A percentile compares a stretch with the other conserved stretches of the same genome.
Conservation (phyloP, 2,329 filamentous ascomycete species). For the Tolypocladium cylindrosporum region DNA sequence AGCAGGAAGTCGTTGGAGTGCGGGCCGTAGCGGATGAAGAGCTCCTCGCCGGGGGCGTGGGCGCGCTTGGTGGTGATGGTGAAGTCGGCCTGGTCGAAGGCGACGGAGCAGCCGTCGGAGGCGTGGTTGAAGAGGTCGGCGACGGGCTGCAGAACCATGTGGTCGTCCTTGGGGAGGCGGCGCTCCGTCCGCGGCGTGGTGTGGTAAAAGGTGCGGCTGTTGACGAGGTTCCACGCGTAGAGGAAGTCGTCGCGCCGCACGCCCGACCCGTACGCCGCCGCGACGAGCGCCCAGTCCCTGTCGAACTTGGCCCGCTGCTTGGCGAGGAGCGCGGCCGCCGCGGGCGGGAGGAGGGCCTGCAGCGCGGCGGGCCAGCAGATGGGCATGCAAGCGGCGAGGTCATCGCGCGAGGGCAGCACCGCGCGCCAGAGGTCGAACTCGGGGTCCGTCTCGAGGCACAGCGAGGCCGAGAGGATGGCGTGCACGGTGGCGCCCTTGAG, state of each 20-base stretch:
- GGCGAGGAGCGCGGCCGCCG: slow-evolving; percentile 32
- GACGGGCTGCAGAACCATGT: slow-evolving; percentile 61
- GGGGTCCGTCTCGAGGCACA: slow-evolving; percentile 42
- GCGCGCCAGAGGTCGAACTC: slow-evolving; percentile 50
- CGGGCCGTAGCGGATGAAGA: slow-evolving; percentile 58
- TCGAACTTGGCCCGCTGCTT: slow-evolving; percentile 40
- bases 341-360: slow-evolving; percentile 32
- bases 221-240: slow-evolving; percentile 50
- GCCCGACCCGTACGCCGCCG: slow-evolving; percentile 13
- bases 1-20: slow-evolving; percentile 64
- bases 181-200: slow-evolving; percentile 32
- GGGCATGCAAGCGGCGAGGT: slow-evolving; percentile 42
- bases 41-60: slow-evolving; percentile 49
- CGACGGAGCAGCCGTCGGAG: slow-evolving; percentile 39
- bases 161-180: slow-evolving; percentile 38
- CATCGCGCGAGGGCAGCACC: slow-evolving; percentile 53
- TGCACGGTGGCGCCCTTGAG: slow-evolving; percentile 53
- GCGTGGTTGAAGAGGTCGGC: slow-evolving; percentile 61
- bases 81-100: slow-evolving; percentile 42
- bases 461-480: slow-evolving; percentile 59
- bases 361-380: slow-evolving; percentile 35
- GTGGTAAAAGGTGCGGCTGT: slow-evolving; percentile 55
- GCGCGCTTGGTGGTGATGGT: slow-evolving; percentile 39
- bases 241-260: slow-evolving; percentile 30
- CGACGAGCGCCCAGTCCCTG: slow-evolving; percentile 28